A percentile compares a stretch with the other conserved stretches of the same genome.
phyloP scores from a whole-genome alignment of 208 protist species.

The Paratrypanosoma confusum region DNA sequence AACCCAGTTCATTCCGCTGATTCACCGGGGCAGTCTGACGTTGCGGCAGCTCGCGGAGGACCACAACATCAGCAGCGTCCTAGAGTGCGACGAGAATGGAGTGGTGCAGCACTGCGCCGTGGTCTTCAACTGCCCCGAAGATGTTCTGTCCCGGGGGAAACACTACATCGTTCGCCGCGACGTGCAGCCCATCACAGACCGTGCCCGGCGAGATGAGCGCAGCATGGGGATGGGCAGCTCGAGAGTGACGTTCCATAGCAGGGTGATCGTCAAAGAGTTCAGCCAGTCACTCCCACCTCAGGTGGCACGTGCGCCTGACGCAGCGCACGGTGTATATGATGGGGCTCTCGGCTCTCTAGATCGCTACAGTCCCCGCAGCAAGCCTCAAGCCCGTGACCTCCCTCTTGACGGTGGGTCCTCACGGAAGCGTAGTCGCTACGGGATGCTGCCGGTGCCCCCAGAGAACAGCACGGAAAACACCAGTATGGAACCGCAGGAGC shows the following conservation, averaged over 20 bases:
- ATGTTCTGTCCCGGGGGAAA: conserved; percentile 55
- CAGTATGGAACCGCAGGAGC: neutral
- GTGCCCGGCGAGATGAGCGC: too few relatives aligned
- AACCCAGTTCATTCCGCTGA: conserved; percentile 29
- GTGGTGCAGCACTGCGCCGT: conserved; percentile 56
- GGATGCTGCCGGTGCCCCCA: neutral
- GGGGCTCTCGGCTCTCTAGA: neutral
- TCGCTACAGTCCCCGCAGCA: neutral
- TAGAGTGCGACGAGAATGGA: conserved; percentile 67
- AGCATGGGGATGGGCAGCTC: conserved; percentile 19
- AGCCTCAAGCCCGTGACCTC: conserved; percentile 3
- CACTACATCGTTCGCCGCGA: conserved; percentile 76
- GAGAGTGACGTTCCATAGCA: conserved; percentile 66
- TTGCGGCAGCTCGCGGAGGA: conserved; percentile 61
- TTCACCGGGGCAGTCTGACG: conserved; percentile 38
- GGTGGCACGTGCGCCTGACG: neutral
- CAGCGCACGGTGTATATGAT: neutral
- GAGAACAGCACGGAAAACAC: neutral
- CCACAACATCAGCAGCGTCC: conserved; percentile 71
- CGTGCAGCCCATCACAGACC: too few relatives aligned
- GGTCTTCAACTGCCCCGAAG: conserved; percentile 69
- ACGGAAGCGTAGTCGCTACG: conserved; percentile 1
- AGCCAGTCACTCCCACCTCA: conserved; percentile 30
- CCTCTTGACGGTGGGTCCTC: neutral
- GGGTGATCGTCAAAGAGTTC: conserved; percentile 76